Evolutionary conservation across 2,329 filamentous ascomycete species (phyloP).

Genomic region (Venturia asperata): DNA sequence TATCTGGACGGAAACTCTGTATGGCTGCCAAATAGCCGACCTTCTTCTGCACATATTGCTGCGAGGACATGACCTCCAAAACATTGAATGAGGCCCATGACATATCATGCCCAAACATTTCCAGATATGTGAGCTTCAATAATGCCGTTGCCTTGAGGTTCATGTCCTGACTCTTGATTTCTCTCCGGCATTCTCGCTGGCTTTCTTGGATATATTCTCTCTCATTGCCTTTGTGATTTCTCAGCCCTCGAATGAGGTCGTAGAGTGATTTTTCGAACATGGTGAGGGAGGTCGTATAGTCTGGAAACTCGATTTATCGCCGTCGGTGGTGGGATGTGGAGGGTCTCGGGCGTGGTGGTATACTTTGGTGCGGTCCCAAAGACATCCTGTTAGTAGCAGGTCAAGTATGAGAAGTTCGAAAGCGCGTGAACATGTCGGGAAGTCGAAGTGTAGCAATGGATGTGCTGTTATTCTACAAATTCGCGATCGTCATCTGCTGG

Average conservation of each 20-base stretch:
- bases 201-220: slow-evolving; percentile 91
- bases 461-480: slow-evolving; percentile 7
- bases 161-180: slow-evolving; percentile 91
- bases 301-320: slow-evolving; percentile 7
- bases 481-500: background rate
- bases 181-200: slow-evolving; percentile 88
- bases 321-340: slow-evolving; percentile 8
- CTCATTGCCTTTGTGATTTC: slow-evolving; percentile 92
- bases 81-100: slow-evolving; percentile 99
- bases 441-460: background rate
- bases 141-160: slow-evolving; percentile 94
- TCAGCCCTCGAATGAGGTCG: slow-evolving; percentile 93
- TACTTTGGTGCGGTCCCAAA: background rate
- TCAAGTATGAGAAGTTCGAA: background rate
- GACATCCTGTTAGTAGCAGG: slow-evolving; percentile 1
- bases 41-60: slow-evolving; percentile 90
- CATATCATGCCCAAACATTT: slow-evolving; percentile 99
- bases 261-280: slow-evolving; percentile 99
- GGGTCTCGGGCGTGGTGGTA: background rate
- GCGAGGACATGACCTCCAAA: slow-evolving; percentile 95
- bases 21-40: slow-evolving; percentile 92
- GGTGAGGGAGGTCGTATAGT: background rate
- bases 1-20: slow-evolving; percentile 91
- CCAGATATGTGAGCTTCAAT: slow-evolving; percentile 91
- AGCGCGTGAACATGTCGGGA: background rate